Evolutionary conservation across 768 basidiomycete species (phyloP), one percentile per base, ranked within the genome.

Genomic region (Exidia glandulosa): DNA sequence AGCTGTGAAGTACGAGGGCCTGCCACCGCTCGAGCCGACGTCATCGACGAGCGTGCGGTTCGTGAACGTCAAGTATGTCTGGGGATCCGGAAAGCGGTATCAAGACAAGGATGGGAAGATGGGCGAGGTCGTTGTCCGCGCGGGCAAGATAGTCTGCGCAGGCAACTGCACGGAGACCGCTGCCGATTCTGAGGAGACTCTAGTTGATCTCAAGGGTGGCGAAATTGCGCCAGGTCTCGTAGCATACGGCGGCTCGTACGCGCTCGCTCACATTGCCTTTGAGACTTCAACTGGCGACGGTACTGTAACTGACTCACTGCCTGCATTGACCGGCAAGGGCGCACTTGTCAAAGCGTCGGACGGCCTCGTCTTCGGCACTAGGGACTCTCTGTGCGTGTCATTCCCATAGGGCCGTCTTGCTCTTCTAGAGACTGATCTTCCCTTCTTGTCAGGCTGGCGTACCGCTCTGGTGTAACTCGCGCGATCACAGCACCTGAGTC

Each of bases 261-360:
- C 90, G 1, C 68, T 90, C 57, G 76, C 81, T 58, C 82, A 88
- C 64, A 91, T 94, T 31, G 68, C 75, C 30, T 70, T 76, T 54
- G 92, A 93, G 69, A 71, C 77, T 13, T 83, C 83, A 2, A 92
- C 90, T 0, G 79, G 75, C 36, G 88, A 93, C 67, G 91, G 90
- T 2, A 60, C 65, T 1, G 76, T 82, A 9, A 76, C 75, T 57
- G 86, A 87, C 62, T 79, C 86, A 32, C 68, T 85, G 12, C 79
- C 79, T 5, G 60, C 59, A 2, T 62, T 80, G 37, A 59, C 74
- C 16, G 70, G 65, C 0, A 67, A 70, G 30, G 72, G 71, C 66
- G 73, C 2, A 66, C 67, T 88, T 2, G 73, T 83, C 1, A 77
- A 78, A 19, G 90, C 86, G 6, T 81, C 80, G 9, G 89, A 94